A percentile compares a stretch with the other conserved stretches of the same genome.
Conservation (phyloP, 2,329 filamentous ascomycete species). For the Cryphonectria naterciae region DNA sequence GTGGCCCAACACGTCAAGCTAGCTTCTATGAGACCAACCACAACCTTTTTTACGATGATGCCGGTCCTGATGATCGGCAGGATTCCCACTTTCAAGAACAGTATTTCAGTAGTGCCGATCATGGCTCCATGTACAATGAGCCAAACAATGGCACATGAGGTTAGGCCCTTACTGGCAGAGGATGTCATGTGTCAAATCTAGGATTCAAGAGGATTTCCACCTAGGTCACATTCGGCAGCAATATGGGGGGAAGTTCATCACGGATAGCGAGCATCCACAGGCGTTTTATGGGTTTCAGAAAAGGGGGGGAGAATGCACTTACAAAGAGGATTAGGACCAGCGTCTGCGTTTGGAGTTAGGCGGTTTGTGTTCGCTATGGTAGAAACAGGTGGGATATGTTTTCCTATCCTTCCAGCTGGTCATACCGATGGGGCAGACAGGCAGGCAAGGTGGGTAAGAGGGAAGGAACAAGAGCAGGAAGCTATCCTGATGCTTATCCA, state of each 20-base stretch:
- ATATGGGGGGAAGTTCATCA: neutral
- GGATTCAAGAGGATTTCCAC: neutral
- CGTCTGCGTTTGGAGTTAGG: constrained; percentile 15
- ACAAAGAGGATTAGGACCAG: constrained; percentile 1
- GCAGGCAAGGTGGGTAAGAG: neutral
- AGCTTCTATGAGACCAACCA: neutral
- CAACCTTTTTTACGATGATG: neutral
- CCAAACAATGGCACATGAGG: neutral
- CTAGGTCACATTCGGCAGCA: neutral
- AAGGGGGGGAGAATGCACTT: neutral
- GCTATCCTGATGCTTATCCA: neutral
- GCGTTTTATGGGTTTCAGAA: constrained; percentile 1
- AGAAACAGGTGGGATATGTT: neutral
- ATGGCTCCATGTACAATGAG: neutral
- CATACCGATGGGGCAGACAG: neutral
- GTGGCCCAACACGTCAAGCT: neutral
- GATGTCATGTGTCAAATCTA: no score
- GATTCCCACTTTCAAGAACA: neutral
- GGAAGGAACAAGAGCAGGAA: neutral
- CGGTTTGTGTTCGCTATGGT: neutral
- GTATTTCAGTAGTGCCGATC: neutral
- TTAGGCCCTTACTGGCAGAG: no score
- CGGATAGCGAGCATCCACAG: constrained; percentile 2
- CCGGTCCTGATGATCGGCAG: neutral
- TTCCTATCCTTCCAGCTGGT: neutral